A percentile compares a stretch with the other conserved stretches of the same genome.
Evolutionary conservation across 176 grass and related monocot species (phyloP).

Genomic region (Paspalum vaginatum): DNA sequence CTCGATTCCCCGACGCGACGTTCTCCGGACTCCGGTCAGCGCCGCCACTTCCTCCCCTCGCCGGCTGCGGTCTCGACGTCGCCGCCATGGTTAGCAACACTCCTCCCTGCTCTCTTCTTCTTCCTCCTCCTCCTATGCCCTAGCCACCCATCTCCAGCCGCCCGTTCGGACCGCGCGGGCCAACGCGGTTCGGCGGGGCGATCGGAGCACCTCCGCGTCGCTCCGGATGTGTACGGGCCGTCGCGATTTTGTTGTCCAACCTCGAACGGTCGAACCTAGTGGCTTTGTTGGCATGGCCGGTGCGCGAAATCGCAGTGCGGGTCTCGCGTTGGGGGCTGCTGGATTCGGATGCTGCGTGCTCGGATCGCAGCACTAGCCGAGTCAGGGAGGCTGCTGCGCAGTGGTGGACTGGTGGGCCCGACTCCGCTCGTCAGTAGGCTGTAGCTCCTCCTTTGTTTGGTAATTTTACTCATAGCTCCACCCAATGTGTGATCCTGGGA

Average conservation of each 20-base stretch:
- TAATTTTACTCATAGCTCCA: background rate
- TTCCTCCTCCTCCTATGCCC: background rate
- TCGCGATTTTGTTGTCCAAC: background rate
- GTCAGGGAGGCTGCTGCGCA: background rate
- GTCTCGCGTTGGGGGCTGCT: background rate
- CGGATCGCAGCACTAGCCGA: background rate
- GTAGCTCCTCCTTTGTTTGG: background rate
- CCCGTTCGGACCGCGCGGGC: no score
- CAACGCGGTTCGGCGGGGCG: background rate
- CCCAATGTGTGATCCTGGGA: background rate
- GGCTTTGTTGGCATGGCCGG: background rate
- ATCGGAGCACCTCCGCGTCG: background rate
- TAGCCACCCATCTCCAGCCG: background rate
- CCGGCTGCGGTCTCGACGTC: background rate
- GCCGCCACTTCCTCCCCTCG: slow-evolving; percentile 21
- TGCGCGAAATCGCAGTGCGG: background rate
- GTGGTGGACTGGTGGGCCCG: background rate
- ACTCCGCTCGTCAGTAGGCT: background rate
- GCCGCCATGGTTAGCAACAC: slow-evolving; percentile 3
- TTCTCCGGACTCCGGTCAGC: slow-evolving; percentile 5
- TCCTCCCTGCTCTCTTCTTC: background rate
- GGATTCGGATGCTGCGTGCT: slow-evolving; percentile 2
- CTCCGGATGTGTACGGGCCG: background rate
- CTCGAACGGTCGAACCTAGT: background rate
- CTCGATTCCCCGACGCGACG: slow-evolving; percentile 32